A percentile compares a stretch with the other conserved stretches of the same genome.
phyloP scores from a whole-genome alignment of 164 flowering plant species.

The Sedum album region DNA sequence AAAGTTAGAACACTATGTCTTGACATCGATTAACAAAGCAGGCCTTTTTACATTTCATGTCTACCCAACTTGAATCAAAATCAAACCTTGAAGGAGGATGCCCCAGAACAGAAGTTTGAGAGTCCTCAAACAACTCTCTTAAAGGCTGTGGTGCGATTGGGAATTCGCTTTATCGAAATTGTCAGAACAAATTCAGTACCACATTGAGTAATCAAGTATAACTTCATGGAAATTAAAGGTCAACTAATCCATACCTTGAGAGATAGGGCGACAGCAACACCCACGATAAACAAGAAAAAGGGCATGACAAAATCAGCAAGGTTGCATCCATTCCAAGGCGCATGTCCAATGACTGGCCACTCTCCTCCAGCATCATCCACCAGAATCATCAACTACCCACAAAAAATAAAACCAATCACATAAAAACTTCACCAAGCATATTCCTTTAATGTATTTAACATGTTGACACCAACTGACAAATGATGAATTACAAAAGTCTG shows the following conservation, averaged over 20 bases:
- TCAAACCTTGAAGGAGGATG: slow-evolving; percentile 64
- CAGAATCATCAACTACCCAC: slow-evolving; percentile 86
- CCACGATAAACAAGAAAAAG: slow-evolving; percentile 85
- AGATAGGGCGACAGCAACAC: slow-evolving; percentile 78
- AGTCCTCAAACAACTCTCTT: slow-evolving; percentile 54
- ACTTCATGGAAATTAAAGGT: background rate
- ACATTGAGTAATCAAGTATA: too few relatives aligned
- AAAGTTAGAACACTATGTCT: slow-evolving; percentile 4
- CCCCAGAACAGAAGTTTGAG: slow-evolving; percentile 85
- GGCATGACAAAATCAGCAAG: slow-evolving; percentile 97
- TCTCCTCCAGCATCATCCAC: slow-evolving; percentile 94
- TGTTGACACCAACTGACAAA: too few relatives aligned
- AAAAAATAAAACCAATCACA: background rate
- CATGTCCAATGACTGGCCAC: slow-evolving; percentile 79
- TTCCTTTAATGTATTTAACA: too few relatives aligned
- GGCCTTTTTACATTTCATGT: too few relatives aligned
- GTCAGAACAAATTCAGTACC: background rate
- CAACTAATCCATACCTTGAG: slow-evolving; percentile 44
- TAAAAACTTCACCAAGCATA: slow-evolving; percentile 2
- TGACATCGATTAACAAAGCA: background rate
- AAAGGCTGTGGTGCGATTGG: slow-evolving; percentile 25
- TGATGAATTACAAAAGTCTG: too few relatives aligned
- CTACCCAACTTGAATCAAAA: background rate
- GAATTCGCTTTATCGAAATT: slow-evolving; percentile 39
- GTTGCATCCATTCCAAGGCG: slow-evolving; percentile 91